Percentiles rank a stretch among this genome's conserved stretches.
Conservation (phyloP, 768 basidiomycete species). For the Termitomyces sp. region DNA sequence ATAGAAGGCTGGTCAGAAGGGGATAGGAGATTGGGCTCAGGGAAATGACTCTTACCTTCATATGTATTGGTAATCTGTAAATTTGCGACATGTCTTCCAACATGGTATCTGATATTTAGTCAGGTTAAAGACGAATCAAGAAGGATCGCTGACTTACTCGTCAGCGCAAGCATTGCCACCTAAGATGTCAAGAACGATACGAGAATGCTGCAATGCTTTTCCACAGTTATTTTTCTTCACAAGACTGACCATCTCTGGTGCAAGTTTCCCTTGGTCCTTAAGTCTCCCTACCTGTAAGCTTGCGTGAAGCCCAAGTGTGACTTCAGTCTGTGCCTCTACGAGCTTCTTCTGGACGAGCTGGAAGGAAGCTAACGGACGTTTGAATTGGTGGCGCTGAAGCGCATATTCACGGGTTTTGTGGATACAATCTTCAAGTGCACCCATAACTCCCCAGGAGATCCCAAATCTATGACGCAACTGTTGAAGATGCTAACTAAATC, state of each 20-base stretch:
- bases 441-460: conserved; percentile 95
- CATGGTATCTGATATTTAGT: conserved; percentile 60
- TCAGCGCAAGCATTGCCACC: conserved; percentile 93
- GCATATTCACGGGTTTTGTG: conserved; percentile 74
- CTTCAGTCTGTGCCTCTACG: conserved; percentile 87
- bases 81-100: conserved; percentile 93
- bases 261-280: conserved; percentile 68
- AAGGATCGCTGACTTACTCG: conserved; percentile 49
- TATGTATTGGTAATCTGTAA: conserved; percentile 96
- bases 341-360: conserved; percentile 98
- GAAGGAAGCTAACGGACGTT: conserved; percentile 86
- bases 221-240: conserved; percentile 96
- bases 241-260: conserved; percentile 93
- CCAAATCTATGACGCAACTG: conserved; percentile 48
- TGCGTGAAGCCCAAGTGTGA: conserved; percentile 69
- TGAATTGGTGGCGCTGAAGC: conserved; percentile 87
- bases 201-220: conserved; percentile 80
- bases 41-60: conserved; percentile 51
- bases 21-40: neutral
- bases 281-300: conserved; percentile 80
- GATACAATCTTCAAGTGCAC: conserved; percentile 90
- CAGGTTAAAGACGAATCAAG: neutral
- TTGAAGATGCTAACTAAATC: neutral
- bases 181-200: conserved; percentile 81
- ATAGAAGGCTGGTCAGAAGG: conserved; percentile 1